Conservation (phyloP, 2,329 filamentous ascomycete genomes). For the Beauveria sp. region DNA sequence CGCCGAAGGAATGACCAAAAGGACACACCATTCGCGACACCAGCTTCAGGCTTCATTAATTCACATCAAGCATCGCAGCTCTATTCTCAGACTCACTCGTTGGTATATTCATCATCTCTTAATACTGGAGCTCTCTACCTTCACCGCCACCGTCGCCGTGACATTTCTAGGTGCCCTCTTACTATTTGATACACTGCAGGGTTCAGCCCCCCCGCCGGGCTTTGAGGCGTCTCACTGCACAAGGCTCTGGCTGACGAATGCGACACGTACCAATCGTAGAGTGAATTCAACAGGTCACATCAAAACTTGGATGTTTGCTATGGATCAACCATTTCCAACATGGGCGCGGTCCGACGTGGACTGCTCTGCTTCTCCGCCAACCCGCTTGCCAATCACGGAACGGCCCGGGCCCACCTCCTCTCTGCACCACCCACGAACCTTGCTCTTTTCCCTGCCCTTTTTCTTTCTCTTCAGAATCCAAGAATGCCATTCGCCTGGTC, state of each 20-base stretch:
- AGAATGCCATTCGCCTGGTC: slow-evolving; percentile 36
- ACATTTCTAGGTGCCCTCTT: neutral
- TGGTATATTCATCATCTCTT: too few relatives aligned
- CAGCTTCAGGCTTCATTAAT: too few relatives aligned
- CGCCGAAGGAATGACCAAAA: too few relatives aligned
- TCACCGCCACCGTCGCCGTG: too few relatives aligned
- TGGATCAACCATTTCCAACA: too few relatives aligned
- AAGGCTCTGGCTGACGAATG: neutral
- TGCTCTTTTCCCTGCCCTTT: neutral
- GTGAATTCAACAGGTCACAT: neutral
- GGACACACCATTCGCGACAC: too few relatives aligned
- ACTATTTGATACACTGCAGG: neutral
- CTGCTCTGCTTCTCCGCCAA: neutral
- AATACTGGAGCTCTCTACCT: too few relatives aligned
- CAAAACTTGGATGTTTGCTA: neutral
- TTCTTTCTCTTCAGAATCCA: slow-evolving; percentile 26
- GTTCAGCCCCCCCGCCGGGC: neutral
- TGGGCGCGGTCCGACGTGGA: neutral
- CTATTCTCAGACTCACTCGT: too few relatives aligned
- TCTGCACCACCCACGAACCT: too few relatives aligned
- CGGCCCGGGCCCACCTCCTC: too few relatives aligned
- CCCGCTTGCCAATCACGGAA: neutral
- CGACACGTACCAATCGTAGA: neutral
- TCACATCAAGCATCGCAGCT: too few relatives aligned
- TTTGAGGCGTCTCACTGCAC: neutral